Conservation (phyloP, 345 rosid genomes). For the Eucalyptus curtisii region DNA sequence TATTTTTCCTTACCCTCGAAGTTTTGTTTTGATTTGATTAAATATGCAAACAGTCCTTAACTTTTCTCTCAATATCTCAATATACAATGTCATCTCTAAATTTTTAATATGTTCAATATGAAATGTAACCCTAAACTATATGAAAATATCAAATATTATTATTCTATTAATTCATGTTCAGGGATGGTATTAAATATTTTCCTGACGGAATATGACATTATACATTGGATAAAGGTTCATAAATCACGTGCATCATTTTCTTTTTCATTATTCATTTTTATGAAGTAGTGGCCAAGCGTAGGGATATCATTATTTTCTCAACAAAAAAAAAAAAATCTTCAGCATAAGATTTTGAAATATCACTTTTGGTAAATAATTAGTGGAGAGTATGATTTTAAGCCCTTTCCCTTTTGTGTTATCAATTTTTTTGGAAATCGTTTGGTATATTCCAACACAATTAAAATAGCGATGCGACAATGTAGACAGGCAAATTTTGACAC, state of each 20-base stretch:
- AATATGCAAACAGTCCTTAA: background rate
- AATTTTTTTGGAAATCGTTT: background rate
- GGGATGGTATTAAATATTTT: background rate
- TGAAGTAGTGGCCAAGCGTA: background rate
- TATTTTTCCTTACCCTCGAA: background rate
- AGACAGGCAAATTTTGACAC: background rate
- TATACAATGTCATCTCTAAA: no score
- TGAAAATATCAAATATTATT: rapidly evolving
- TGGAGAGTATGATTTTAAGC: background rate
- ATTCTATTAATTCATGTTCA: background rate
- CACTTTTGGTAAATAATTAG: background rate
- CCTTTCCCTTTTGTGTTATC: background rate
- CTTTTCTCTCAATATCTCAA: background rate
- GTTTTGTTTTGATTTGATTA: no score
- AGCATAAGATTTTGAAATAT: background rate
- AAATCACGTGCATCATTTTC: rapidly evolving
- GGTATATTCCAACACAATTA: background rate
- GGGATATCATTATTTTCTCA: background rate
- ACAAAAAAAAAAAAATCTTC: background rate
- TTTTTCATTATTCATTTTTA: background rate
- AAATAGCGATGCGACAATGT: background rate
- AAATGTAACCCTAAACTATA: no score
- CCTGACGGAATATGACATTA: background rate
- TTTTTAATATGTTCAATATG: no score
- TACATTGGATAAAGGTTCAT: background rate